Evolutionary conservation across 2,329 filamentous ascomycete species (phyloP).

Genomic region (Penicillium sp.): DNA sequence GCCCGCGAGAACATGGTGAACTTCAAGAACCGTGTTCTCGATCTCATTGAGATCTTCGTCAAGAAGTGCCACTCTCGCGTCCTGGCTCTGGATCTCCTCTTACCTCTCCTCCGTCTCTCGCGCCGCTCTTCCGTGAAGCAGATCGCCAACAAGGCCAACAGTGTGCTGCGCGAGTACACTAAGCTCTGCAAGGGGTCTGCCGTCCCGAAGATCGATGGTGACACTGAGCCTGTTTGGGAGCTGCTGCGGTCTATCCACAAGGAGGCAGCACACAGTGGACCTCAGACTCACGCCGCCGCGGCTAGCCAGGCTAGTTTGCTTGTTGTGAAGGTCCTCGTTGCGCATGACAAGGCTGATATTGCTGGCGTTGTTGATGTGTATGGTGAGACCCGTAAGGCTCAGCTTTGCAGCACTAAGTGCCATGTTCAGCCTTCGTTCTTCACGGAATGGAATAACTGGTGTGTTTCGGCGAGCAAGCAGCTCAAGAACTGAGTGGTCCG

Average conservation of each 20-base stretch:
- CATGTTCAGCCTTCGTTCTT: conserved; percentile 68
- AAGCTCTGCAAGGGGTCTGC: conserved; percentile 59
- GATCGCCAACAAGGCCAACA: conserved; percentile 69
- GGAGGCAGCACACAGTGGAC: conserved; percentile 55
- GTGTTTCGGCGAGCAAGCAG: conserved; percentile 46
- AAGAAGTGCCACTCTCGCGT: conserved; percentile 71
- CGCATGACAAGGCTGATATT: conserved; percentile 52
- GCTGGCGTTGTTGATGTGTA: conserved; percentile 64
- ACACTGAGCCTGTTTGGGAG: conserved; percentile 49
- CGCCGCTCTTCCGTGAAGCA: conserved; percentile 75
- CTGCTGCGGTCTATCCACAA: conserved; percentile 68
- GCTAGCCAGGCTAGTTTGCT: conserved; percentile 62
- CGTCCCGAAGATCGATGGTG: conserved; percentile 40
- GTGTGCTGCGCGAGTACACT: conserved; percentile 71
- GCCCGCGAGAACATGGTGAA: conserved; percentile 87
- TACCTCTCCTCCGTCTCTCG: conserved; percentile 75
- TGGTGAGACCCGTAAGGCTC: conserved; percentile 59
- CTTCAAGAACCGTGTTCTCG: conserved; percentile 92
- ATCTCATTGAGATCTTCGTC: conserved; percentile 81
- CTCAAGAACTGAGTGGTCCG: conserved; percentile 31
- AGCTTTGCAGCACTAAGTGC: conserved; percentile 58
- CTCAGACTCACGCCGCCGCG: conserved; percentile 71
- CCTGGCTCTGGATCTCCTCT: conserved; percentile 67
- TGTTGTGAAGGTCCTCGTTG: conserved; percentile 45
- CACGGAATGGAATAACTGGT: conserved; percentile 74